Conservation (phyloP, 805 yeast species). For the Cyberlindnera mississippiensis region DNA sequence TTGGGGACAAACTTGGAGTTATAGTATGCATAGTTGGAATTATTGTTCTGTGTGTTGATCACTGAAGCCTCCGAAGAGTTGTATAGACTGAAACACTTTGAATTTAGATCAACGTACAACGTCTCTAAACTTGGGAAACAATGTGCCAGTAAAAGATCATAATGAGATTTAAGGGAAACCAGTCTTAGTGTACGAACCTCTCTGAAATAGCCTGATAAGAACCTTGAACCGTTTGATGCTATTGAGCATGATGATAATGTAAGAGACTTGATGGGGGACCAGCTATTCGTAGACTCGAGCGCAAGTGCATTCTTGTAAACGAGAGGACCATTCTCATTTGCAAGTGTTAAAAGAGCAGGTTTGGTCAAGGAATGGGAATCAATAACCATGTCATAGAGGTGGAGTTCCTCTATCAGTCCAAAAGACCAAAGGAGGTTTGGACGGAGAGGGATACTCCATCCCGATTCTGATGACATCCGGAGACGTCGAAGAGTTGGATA, state of each 20-base stretch:
- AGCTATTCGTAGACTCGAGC: conserved; percentile 15
- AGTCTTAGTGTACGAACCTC: conserved; percentile 37
- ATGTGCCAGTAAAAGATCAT: conserved; percentile 47
- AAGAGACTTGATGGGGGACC: conserved; percentile 34
- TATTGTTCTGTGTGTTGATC: conserved; percentile 20
- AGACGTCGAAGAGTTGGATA: conserved; percentile 31
- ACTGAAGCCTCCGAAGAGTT: conserved; percentile 16
- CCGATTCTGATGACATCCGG: conserved; percentile 40
- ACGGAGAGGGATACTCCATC: conserved; percentile 51
- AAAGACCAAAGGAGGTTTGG: conserved; percentile 44
- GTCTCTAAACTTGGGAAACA: conserved; percentile 37
- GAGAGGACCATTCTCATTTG: conserved; percentile 24
- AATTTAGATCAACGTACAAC: conserved; percentile 45
- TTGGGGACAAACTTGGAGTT: conserved; percentile 28
- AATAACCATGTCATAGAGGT: conserved; percentile 43
- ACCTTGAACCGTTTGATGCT: conserved; percentile 34
- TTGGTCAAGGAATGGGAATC: conserved; percentile 39
- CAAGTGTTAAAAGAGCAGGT: conserved; percentile 24
- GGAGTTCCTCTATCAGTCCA: conserved; percentile 40
- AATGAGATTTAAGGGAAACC: conserved; percentile 36
- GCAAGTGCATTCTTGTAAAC: conserved; percentile 19
- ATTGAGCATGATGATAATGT: conserved; percentile 33
- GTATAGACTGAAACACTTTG: conserved; percentile 37
- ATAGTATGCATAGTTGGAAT: conserved; percentile 27
- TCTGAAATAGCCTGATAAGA: conserved; percentile 37